A percentile compares a stretch with the other conserved stretches of the same genome.
Conservation (phyloP, 768 basidiomycete species). For the Lactarius psammicola region DNA sequence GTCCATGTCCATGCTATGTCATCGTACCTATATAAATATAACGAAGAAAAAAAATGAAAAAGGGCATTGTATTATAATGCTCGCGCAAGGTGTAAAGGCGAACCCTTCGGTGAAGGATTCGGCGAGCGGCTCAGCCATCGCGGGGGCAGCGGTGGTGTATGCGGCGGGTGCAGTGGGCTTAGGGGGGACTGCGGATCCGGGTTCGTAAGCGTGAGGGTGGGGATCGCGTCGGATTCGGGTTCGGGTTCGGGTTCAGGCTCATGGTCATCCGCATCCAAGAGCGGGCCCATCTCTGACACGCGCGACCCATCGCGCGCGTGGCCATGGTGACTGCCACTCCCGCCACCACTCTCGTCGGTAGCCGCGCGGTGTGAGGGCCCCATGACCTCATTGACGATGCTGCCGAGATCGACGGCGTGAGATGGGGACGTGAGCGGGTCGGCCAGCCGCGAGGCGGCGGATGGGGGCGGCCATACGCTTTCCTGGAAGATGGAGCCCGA, state of each 20-base stretch:
- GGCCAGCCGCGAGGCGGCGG: conserved; percentile 8
- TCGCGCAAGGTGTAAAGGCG: background rate
- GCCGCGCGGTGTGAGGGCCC: background rate
- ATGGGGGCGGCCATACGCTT: conserved; percentile 27
- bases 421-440: conserved; percentile 23
- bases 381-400: conserved; percentile 28
- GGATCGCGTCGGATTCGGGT: background rate
- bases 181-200: conserved; percentile 3
- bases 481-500: conserved; percentile 29
- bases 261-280: background rate
- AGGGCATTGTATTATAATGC: background rate
- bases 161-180: background rate
- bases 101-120: conserved; percentile 12
- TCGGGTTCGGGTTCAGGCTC: background rate
- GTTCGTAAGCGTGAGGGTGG: conserved; percentile 11
- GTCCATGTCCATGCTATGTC: background rate
- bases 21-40: background rate
- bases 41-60: background rate
- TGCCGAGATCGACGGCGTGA: conserved; percentile 11
- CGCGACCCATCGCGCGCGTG: background rate
- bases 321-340: background rate
- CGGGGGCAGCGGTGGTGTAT: background rate
- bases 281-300: background rate
- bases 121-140: conserved; percentile 18
- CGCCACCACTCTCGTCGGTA: background rate